phyloP scores from a whole-genome alignment of 2,329 filamentous ascomycete species.

The Orbilia ellipsospora region DNA sequence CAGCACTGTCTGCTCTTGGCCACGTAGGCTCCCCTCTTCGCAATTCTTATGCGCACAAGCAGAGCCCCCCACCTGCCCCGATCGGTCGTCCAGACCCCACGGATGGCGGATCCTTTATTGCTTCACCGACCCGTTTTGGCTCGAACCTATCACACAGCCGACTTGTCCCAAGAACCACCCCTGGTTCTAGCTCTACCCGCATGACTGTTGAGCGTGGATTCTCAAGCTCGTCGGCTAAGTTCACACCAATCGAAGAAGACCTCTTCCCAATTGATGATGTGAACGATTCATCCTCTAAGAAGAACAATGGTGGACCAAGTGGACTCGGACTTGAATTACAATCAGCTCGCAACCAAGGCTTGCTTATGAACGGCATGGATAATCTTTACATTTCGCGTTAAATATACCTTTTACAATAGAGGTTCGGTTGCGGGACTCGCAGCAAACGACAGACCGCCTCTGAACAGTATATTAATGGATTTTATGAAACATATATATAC shows the following conservation, averaged over 20 bases:
- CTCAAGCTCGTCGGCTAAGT: slow-evolving; percentile 28
- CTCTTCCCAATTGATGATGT: slow-evolving; percentile 51
- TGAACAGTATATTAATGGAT: slow-evolving; percentile 1
- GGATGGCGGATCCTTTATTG: slow-evolving; percentile 53
- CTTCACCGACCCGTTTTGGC: slow-evolving; percentile 33
- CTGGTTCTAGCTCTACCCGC: slow-evolving; percentile 25
- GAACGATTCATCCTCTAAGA: slow-evolving; percentile 44
- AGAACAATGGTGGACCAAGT: slow-evolving; percentile 16
- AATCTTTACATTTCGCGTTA: slow-evolving; percentile 48
- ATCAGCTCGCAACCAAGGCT: slow-evolving; percentile 20
- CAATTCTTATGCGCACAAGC: slow-evolving; percentile 66
- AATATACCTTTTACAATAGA: slow-evolving; percentile 19
- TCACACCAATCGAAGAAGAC: slow-evolving; percentile 36
- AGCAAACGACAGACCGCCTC: slow-evolving; percentile 24
- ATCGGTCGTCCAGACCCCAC: slow-evolving; percentile 56
- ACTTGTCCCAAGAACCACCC: slow-evolving; percentile 35
- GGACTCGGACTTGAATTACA: slow-evolving; percentile 39
- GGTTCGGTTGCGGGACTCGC: slow-evolving; percentile 20
- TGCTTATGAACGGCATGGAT: slow-evolving; percentile 38
- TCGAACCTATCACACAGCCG: slow-evolving; percentile 20
- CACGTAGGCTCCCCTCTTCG: slow-evolving; percentile 75
- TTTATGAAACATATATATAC: slow-evolving; percentile 5
- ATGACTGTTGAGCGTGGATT: slow-evolving; percentile 34
- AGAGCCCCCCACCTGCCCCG: slow-evolving; percentile 57
- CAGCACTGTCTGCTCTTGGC: slow-evolving; percentile 66